phyloP scores from a whole-genome alignment of 352 stramenopile species.

The Phytophthora fragariae region DNA sequence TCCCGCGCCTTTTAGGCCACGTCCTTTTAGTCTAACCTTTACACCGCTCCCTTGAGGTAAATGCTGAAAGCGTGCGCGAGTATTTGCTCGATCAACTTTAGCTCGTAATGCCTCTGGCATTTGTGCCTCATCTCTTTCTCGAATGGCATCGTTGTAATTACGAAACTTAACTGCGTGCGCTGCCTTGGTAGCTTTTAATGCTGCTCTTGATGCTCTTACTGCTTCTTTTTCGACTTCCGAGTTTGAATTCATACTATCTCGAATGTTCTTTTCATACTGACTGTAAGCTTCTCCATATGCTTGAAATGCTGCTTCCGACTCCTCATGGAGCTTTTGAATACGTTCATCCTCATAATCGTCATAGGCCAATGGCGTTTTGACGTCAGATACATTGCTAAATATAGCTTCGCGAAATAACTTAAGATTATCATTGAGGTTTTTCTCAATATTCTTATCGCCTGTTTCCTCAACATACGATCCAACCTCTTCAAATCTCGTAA shows the following conservation, averaged over 20 bases:
- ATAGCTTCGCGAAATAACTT: not conserved
- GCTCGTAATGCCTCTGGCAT: not conserved
- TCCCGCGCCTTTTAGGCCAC: too few relatives aligned
- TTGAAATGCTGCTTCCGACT: not conserved
- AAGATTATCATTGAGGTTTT: not conserved
- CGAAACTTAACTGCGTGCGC: too few relatives aligned
- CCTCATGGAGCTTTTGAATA: not conserved
- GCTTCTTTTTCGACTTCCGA: not conserved
- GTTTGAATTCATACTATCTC: not conserved
- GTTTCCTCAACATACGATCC: not conserved
- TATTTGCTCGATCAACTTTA: too few relatives aligned
- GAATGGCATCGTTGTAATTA: too few relatives aligned
- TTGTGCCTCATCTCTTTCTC: too few relatives aligned
- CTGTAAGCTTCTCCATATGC: not conserved
- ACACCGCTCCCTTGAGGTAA: too few relatives aligned
- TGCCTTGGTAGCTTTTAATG: too few relatives aligned
- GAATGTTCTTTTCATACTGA: not conserved
- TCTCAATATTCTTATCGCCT: not conserved
- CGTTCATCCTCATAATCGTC: not conserved
- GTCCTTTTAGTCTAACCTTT: too few relatives aligned
- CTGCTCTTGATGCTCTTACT: not conserved
- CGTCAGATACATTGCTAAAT: not conserved
- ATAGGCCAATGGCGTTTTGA: not conserved
- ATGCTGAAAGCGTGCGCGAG: too few relatives aligned
- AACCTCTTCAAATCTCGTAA: not conserved